Evolutionary conservation across 2,329 filamentous ascomycete genomes (phyloP), one percentile per base, ranked within the genome.

Genomic region (Colletotrichum gloeosporioides): DNA sequence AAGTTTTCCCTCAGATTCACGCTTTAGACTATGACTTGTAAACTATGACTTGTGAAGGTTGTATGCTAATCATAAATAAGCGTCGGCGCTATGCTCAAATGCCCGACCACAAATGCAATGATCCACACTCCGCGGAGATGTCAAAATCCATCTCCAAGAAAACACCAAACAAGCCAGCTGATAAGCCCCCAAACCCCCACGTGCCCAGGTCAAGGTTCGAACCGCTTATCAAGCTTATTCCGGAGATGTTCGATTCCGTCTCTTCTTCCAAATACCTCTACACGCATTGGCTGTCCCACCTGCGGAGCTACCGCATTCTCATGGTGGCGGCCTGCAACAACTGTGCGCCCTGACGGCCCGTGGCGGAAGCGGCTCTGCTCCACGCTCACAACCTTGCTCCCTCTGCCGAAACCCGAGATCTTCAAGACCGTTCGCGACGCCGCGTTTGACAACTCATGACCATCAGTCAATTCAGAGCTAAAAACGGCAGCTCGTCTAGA

Each of bases 401-500:
- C 66, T 25, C 31, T 75, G 73, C 53, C 73, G 73, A 62, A 44
- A 55, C 63, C 73, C 57, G 73, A 75, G 44, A 34, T 68, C 69
- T 34, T 39, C 39, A 22, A 44, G 22, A 27, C 55, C 39, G 55
- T 72, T 59, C 31, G 62, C 39, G 29, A 63, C 25, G 55, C n/a
- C 53, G 62, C 36, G 53, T 25, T 27, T 55, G 25, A 44, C 64
- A 25, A 22, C 9, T 31, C 32, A 32, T 44, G 32, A 31, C 53
- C 49, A 15, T 25, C 12, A 44, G 9, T 53, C 44, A 49, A 49
- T 49, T 59, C 25, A 0, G 12, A 57, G 49, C 13, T 8, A 18
- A 59, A 36, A 31, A n/a, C 22, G 31, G 65, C 29, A 15, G 1
- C 25, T 36, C 25, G 22, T 77, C 81, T 84, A 97, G 81, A 97